These are phyloP conservation scores for Nitzschia sp. DNA, from an alignment of 108 stramenopile genomes.

Conservation along the genomic window DNA sequence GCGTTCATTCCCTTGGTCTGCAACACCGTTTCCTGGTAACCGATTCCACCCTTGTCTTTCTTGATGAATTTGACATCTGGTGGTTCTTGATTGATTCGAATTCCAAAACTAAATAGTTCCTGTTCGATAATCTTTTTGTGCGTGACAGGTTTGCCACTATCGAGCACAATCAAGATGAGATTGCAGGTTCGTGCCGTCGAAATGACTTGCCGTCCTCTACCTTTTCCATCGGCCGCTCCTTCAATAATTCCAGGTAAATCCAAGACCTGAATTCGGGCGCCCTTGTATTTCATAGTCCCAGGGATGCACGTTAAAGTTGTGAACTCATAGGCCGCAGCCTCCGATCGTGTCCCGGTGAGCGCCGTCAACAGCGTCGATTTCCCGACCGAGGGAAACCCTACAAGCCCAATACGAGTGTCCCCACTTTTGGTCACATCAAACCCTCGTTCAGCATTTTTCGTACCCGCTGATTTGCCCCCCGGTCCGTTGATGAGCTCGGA, in stretches of 20 bases:
- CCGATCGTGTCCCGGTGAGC: constrained; percentile 92
- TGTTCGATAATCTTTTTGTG: constrained; percentile 97
- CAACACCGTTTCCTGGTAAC: constrained; percentile 88
- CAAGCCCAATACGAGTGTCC: constrained; percentile 95
- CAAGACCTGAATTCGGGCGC: constrained; percentile 97
- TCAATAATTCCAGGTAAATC: constrained; percentile 99
- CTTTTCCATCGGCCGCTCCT: constrained; percentile 98
- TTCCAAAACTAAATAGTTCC: constrained; percentile 96
- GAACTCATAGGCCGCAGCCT: constrained; percentile 98
- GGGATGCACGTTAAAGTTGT: constrained; percentile 99
- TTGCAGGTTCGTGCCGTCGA: constrained; percentile 96
- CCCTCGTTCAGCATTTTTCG: constrained; percentile 93
- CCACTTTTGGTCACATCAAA: constrained; percentile 97
- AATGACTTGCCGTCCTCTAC: constrained; percentile 96
- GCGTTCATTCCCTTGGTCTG: constrained; percentile 84
- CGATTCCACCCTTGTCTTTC: constrained; percentile 95
- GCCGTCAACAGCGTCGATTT: constrained; percentile 95
- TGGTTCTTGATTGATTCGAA: constrained; percentile 95
- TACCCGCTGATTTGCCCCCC: constrained; percentile 84
- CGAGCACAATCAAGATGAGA: constrained; percentile 93
- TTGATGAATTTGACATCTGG: constrained; percentile 92
- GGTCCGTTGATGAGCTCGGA: constrained; percentile 81
- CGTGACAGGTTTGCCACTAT: constrained; percentile 92
- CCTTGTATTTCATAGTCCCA: constrained; percentile 97
- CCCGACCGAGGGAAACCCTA: constrained; percentile 99